Base-by-base conservation (phyloP, 257 asterid genomes). In the Rehmannia glutinosa region DNA sequence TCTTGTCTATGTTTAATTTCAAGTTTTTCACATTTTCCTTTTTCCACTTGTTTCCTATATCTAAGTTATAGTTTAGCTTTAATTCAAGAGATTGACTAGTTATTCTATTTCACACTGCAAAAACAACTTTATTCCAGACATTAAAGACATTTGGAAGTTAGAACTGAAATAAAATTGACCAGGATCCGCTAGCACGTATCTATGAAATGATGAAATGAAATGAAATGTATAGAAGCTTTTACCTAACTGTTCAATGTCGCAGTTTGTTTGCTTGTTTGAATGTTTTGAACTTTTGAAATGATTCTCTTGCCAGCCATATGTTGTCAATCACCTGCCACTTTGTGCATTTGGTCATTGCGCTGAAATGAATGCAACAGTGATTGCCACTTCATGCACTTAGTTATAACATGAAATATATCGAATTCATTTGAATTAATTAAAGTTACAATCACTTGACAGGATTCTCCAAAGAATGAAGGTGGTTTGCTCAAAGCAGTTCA, bases 381-480 rank as follows among this genome's bases (percentile, higher is more conserved):
- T 24, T 43, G 50, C 50, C 73, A 25, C 50, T 41, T 68, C 30
- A 46, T 56, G 27, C 20, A 36, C 50, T 41, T 63, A 67, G 6
- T 61, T 5, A 27, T 23, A 39, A 15, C 76, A 32, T 54, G 16
- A 38, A 49, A 33, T 58, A 27, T 47, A 13, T 62, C 24, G 13
- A n/a, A 21, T 27, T 27, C 35, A 13, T 59, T 39, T 52, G 21
- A 59, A 64, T 27, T 55, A 23, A 39, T 25, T 41, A 12, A 21
- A 66, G 49, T 20, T 8, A n/a, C 38, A 13, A 41, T 38, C 56
- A 52, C 12, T 42, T 74, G 38, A 55, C 89, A 94, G 99, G 81
- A 80, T 66, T 88, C 97, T 36, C 97, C 95, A 56, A 87, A 81
- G 24, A 96, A 91, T 69, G 97, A 94, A 78, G 74, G 61, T 25